These are phyloP conservation scores for Barbarea vulgaris DNA, from an alignment of 345 rosid genomes.

Conservation along the genomic window DNA sequence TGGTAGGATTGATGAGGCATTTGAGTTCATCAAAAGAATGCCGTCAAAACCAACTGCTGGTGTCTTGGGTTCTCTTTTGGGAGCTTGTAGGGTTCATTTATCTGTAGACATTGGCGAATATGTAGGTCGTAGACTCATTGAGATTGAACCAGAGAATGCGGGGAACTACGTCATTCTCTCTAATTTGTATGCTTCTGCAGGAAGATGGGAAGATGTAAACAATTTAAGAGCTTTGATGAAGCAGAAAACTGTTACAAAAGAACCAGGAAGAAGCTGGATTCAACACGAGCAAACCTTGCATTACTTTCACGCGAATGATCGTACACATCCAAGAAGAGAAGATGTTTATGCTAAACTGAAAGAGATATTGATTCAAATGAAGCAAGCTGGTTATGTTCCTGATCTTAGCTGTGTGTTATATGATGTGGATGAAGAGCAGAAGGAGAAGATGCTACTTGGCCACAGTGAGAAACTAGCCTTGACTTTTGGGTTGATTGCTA, in stretches of 20 bases:
- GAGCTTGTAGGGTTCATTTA: constrained; percentile 82
- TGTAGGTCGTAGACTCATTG: constrained; percentile 60
- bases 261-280: constrained; percentile 90
- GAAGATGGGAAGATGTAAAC: constrained; percentile 86
- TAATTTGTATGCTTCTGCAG: constrained; percentile 77
- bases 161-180: constrained; percentile 87
- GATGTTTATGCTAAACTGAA: constrained; percentile 60
- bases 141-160: constrained; percentile 83
- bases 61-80: constrained; percentile 81
- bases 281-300: constrained; percentile 72
- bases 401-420: constrained; percentile 76
- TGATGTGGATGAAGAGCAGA: constrained; percentile 91
- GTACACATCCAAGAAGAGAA: constrained; percentile 72
- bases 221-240: constrained; percentile 64
- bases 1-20: constrained; percentile 72
- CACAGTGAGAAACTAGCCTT: constrained; percentile 92
- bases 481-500: constrained; percentile 71
- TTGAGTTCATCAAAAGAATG: constrained; percentile 60
- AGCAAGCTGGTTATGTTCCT: constrained; percentile 82
- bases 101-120: constrained; percentile 65
- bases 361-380: constrained; percentile 57
- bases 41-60: constrained; percentile 79
- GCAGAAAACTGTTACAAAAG: constrained; percentile 72
- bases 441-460: constrained; percentile 76
- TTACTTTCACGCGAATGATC: constrained; percentile 78